These are phyloP conservation scores for Macadamia tetraphylla DNA, from an alignment of 164 flowering plant genomes.

Conservation along the genomic window DNA sequence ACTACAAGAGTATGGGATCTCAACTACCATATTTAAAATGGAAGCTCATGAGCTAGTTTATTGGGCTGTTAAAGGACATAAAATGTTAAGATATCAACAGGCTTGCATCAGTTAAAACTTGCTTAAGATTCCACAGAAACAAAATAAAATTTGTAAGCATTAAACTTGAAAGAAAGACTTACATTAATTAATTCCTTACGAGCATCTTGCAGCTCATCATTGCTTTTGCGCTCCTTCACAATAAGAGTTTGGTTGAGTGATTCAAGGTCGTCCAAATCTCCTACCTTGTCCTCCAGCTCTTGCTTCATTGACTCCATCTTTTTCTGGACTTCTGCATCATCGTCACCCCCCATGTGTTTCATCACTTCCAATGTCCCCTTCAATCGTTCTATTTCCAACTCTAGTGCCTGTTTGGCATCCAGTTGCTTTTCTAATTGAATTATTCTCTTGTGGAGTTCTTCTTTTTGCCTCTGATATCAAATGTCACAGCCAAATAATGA, in stretches of 20 bases:
- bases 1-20: too few relatives aligned
- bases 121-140: background rate
- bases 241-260: slow-evolving; percentile 42
- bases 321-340: slow-evolving; percentile 31
- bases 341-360: slow-evolving; percentile 57
- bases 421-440: slow-evolving; percentile 50
- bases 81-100: background rate
- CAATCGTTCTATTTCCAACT: slow-evolving; percentile 63
- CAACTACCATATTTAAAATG: too few relatives aligned
- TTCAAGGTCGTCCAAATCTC: slow-evolving; percentile 39
- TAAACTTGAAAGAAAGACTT: slow-evolving; percentile 8
- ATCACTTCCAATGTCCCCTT: slow-evolving; percentile 60
- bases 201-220: slow-evolving; percentile 67
- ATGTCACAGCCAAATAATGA: slow-evolving; percentile 4
- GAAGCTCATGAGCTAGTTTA: background rate
- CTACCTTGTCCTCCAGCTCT: slow-evolving; percentile 51
- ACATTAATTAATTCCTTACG: slow-evolving; percentile 55
- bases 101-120: background rate
- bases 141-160: too few relatives aligned
- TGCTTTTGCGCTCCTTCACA: slow-evolving; percentile 44
- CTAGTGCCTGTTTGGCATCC: slow-evolving; percentile 70
- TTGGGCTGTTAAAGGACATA: background rate
- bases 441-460: slow-evolving; percentile 41
- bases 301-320: slow-evolving; percentile 32
- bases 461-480: slow-evolving; percentile 50